Conservation (phyloP, 208 protist genomes). For the Leishmania tropica region DNA sequence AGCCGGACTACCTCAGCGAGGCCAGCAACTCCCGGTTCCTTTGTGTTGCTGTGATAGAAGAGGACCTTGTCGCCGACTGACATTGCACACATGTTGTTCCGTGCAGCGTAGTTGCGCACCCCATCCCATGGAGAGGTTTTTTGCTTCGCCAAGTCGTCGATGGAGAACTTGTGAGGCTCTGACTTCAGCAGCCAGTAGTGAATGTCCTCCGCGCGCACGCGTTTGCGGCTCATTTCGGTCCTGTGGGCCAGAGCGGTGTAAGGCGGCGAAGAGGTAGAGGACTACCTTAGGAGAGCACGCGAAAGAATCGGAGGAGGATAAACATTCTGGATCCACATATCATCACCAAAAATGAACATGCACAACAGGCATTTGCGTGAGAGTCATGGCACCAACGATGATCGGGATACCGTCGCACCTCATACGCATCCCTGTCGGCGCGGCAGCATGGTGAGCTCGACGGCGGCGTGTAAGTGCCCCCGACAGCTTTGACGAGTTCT, state of each 20-base stretch:
- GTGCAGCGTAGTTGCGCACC: conserved; percentile 85
- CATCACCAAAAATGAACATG: neutral
- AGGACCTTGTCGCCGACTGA: conserved; percentile 69
- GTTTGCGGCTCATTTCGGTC: conserved; percentile 42
- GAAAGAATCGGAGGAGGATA: neutral
- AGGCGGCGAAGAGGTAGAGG: neutral
- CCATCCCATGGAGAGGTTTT: conserved; percentile 77
- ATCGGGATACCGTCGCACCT: neutral
- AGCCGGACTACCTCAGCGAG: conserved; percentile 59
- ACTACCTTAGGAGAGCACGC: neutral
- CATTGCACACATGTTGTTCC: conserved; percentile 89
- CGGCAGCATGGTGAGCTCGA: neutral
- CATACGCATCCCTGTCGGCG: neutral
- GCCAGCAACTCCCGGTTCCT: conserved; percentile 73
- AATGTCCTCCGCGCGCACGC: conserved; percentile 37
- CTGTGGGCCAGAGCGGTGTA: neutral
- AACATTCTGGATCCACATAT: neutral
- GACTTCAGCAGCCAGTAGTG: conserved; percentile 89
- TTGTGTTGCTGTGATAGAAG: conserved; percentile 90
- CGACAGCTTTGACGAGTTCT: neutral
- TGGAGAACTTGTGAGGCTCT: conserved; percentile 83
- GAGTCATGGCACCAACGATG: no score
- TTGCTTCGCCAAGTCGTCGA: conserved; percentile 66
- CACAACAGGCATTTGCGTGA: neutral
- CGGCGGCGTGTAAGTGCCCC: neutral